Percentiles rank a stretch among this genome's conserved stretches.
phyloP scores from a whole-genome alignment of 2,329 filamentous ascomycete genomes.

The Scedosporium aurantiacum region DNA sequence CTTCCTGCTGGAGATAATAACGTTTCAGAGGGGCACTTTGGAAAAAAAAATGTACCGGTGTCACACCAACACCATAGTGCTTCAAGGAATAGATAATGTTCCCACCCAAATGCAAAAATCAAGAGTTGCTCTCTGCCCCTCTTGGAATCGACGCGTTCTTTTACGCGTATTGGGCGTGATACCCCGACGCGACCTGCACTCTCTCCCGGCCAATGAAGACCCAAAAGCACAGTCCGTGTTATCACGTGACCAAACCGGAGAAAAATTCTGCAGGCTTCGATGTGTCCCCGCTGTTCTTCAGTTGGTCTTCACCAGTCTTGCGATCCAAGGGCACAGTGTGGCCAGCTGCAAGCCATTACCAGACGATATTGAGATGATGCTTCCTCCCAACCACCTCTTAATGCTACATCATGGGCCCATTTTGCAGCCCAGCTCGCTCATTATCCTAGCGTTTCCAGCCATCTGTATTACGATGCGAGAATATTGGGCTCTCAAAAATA shows the following conservation, averaged over 20 bases:
- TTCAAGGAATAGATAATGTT: neutral
- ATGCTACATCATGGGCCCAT: neutral
- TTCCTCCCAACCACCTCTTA: neutral
- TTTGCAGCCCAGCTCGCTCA: neutral
- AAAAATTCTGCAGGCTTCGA: neutral
- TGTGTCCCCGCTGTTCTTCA: neutral
- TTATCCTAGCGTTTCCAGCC: neutral
- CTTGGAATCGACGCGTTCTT: neutral
- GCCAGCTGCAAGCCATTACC: neutral
- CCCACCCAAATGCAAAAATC: neutral
- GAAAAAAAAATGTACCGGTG: neutral
- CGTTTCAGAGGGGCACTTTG: conserved; percentile 4
- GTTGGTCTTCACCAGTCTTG: neutral
- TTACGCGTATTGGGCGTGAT: neutral
- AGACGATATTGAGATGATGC: neutral
- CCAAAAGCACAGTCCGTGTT: neutral
- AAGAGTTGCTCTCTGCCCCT: neutral
- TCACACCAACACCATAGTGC: conserved; percentile 1
- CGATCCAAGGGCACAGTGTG: neutral
- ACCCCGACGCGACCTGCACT: neutral
- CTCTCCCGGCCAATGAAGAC: neutral
- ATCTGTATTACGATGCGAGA: neutral
- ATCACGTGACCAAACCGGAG: neutral
- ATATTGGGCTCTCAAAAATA: neutral
- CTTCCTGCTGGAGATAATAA: neutral